Base-by-base conservation (phyloP, 768 basidiomycete genomes). In the Heimioporus sp. region DNA sequence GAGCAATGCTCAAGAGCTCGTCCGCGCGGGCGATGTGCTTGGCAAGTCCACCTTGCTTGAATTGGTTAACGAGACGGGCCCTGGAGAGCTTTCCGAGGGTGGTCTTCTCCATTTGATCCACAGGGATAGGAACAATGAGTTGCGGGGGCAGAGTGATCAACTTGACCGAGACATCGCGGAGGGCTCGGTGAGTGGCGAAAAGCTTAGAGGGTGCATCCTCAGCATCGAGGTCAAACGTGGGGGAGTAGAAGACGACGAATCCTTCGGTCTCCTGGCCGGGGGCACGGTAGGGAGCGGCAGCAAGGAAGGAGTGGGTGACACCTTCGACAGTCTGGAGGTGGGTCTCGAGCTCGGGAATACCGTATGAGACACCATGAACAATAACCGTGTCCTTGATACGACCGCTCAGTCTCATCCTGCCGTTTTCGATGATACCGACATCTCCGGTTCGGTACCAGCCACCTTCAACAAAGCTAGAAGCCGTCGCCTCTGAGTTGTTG, bases 371-470 rank as follows among this genome's bases (percentile, higher is more conserved):
- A 24, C 73, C 72, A 43, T 74, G 73, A 51, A 74, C 71, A 43
- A 72, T 73, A 53, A 75, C 59, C 30, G 62, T 66, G 44, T 73
- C 71, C 54, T 74, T 75, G 56, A 73, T 71, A 43, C 73, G 64
- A 2, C 73, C 71, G 44, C 71, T 62, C n/a, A 76, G 58, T 36
- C 64, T 65, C 48, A 78, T 62, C 49, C 63, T 65, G 4, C 69
- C 66, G 9, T 65, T 61, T 38, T 64, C 53, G 12, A 79, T 58
- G 34, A 68, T 60, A 4, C 75, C 80, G 8, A 78, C 64, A 56
- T 85, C 83, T 1, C 83, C 83, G n/a, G 82, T 83, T 56, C 75
- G 76, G 65, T 80, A 79, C 82, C 82, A 85, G 6, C 78, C 72
- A 17, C 76, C 79, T 8, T 64, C 55, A 0, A 73, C 71, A 55